phyloP scores from a whole-genome alignment of 192 early-diverging fungal species.

The Umbelopsis isabellina region DNA sequence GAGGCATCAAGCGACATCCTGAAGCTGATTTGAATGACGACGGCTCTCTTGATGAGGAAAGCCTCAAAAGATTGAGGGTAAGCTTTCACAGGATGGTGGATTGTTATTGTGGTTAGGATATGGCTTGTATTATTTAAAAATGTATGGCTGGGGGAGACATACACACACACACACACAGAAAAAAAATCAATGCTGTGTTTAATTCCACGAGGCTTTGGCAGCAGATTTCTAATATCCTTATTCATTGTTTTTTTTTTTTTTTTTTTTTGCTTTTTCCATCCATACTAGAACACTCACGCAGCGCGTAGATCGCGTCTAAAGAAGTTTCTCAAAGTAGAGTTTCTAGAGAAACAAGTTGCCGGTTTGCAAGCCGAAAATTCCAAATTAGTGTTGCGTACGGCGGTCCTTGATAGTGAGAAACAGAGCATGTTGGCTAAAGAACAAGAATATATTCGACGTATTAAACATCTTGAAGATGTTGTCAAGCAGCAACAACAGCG shows the following conservation, averaged over 20 bases:
- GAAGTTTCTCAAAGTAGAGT: constrained; percentile 80
- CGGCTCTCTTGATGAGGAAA: constrained; percentile 39
- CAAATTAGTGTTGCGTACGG: constrained; percentile 42
- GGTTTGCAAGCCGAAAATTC: constrained; percentile 81
- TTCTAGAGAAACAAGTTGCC: constrained; percentile 76
- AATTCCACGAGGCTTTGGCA: neutral
- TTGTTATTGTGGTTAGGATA: neutral
- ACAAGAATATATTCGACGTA: constrained; percentile 33
- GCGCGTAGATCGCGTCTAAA: constrained; percentile 87
- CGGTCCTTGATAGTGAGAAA: constrained; percentile 41
- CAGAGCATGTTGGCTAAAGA: constrained; percentile 28
- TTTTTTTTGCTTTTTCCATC: neutral
- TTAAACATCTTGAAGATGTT: constrained; percentile 36
- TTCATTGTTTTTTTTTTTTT: neutral
- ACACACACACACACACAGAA: no score
- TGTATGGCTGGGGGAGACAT: neutral
- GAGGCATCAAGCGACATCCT: constrained; percentile 36
- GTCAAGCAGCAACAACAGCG: neutral
- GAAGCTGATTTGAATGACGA: constrained; percentile 35
- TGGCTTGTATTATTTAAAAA: neutral
- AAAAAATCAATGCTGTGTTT: no score
- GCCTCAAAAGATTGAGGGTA: constrained; percentile 36
- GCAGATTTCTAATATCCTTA: neutral
- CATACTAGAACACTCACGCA: constrained; percentile 82
- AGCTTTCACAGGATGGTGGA: neutral